Evolutionary conservation across 1,139 yeast genomes (phyloP).

Genomic region (Sporopachydermia cereana): DNA sequence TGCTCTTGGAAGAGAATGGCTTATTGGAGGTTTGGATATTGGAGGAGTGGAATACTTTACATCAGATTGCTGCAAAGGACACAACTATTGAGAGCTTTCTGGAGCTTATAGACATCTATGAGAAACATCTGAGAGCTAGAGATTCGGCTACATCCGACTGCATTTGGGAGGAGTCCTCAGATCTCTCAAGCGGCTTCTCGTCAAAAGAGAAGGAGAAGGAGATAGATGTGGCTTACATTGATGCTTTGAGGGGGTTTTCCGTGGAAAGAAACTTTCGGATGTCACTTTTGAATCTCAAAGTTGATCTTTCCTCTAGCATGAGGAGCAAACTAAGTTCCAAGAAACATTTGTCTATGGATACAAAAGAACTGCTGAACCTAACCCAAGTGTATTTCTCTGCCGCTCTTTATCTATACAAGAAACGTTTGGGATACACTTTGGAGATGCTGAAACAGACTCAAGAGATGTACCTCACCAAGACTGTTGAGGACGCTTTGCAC

Average conservation of each 20-base stretch:
- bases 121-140: not conserved
- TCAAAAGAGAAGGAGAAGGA: not conserved
- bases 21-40: not conserved
- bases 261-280: not conserved
- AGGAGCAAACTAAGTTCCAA: not conserved
- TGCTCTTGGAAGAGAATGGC: constrained; percentile 1
- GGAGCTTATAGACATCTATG: not conserved
- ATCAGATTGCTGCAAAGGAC: not conserved
- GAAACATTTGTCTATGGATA: not conserved
- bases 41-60: not conserved
- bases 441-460: not conserved
- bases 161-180: not conserved
- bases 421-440: not conserved
- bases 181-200: not conserved
- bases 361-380: not conserved
- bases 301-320: not conserved
- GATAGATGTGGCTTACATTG: not conserved
- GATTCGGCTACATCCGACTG: not conserved
- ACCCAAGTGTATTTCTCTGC: constrained; percentile 1
- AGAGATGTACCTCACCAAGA: not conserved
- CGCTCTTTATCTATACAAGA: not conserved
- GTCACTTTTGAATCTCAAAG: not conserved
- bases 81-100: not conserved
- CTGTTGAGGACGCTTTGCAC: not conserved
- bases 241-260: not conserved